Percentiles rank a stretch among this genome's conserved stretches.
phyloP scores from a whole-genome alignment of 257 asterid species.

The Solanum sejunctum region DNA sequence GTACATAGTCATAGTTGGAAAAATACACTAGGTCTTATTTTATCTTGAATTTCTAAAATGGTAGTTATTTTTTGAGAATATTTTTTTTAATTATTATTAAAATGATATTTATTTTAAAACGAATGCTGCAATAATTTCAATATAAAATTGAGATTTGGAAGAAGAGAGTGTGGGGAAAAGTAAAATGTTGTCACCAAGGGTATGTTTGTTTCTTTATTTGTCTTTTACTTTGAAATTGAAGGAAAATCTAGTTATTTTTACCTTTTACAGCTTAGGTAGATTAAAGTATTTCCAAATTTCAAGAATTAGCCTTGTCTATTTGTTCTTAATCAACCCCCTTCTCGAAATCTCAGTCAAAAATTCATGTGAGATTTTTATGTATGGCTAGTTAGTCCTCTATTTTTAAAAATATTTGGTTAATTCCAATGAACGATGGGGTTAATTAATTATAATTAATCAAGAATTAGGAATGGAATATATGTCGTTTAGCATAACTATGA shows the following conservation, averaged over 20 bases:
- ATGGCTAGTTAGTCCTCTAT: not conserved
- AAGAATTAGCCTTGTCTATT: constrained; percentile 8
- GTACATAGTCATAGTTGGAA: no score
- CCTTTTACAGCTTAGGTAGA: not conserved
- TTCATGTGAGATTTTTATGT: not conserved
- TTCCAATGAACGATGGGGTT: not conserved
- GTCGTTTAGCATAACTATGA: constrained; percentile 11
- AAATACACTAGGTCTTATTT: no score
- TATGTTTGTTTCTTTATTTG: constrained; percentile 49
- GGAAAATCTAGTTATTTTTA: not conserved
- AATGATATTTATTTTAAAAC: no score
- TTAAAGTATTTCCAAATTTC: constrained; percentile 9
- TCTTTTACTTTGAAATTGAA: constrained; percentile 24
- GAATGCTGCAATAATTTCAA: no score
- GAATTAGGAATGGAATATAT: constrained; percentile 35
- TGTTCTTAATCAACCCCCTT: not conserved
- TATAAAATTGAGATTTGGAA: constrained; percentile 2
- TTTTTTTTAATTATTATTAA: no score
- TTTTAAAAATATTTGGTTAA: not conserved
- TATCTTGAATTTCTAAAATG: no score
- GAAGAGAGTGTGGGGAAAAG: constrained; percentile 36
- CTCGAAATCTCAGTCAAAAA: constrained; percentile 1
- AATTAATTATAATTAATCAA: not conserved
- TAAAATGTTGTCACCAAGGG: constrained; percentile 63
- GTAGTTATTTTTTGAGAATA: no score